phyloP scores from a whole-genome alignment of 2,329 filamentous ascomycete species.

The Aureobasidium sp. region DNA sequence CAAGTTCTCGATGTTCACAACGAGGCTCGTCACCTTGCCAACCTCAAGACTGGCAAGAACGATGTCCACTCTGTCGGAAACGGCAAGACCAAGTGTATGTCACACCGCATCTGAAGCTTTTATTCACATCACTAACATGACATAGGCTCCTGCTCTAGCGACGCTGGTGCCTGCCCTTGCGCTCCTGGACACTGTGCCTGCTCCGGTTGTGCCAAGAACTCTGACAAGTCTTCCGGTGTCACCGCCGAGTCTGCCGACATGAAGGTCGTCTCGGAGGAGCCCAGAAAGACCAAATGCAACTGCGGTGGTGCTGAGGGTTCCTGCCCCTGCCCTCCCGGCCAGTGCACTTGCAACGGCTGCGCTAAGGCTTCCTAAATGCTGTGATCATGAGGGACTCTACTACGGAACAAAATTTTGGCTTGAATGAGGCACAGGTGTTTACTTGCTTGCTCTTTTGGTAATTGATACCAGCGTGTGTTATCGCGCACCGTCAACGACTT shows the following conservation, averaged over 20 bases:
- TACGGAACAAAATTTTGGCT: conserved; percentile 7
- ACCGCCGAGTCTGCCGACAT: conserved; percentile 30
- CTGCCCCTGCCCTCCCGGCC: conserved; percentile 42
- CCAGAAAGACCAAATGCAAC: conserved; percentile 43
- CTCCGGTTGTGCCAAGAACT: conserved; percentile 41
- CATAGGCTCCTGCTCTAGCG: conserved; percentile 35
- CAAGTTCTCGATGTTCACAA: conserved; percentile 91
- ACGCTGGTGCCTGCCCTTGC: conserved; percentile 39
- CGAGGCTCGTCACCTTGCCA: conserved; percentile 80
- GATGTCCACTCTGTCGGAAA: conserved; percentile 38
- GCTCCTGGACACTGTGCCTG: conserved; percentile 41
- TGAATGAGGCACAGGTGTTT: conserved; percentile 8
- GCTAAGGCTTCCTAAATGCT: conserved; percentile 29
- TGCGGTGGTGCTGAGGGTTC: conserved; percentile 39
- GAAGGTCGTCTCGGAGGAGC: conserved; percentile 45
- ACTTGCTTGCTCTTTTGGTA: conserved; percentile 11
- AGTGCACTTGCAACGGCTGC: conserved; percentile 43
- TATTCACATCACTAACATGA: not conserved
- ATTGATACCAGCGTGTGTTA: conserved; percentile 12
- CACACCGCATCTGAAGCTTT: not conserved
- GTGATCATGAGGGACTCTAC: not conserved
- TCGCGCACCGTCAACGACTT: conserved; percentile 10
- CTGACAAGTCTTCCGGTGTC: conserved; percentile 25
- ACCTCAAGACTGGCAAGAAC: conserved; percentile 66
- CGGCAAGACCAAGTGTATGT: conserved; percentile 35